These are phyloP conservation scores for Podospora sp. DNA, from an alignment of 495 filamentous ascomycete genomes.

Conservation along the genomic window DNA sequence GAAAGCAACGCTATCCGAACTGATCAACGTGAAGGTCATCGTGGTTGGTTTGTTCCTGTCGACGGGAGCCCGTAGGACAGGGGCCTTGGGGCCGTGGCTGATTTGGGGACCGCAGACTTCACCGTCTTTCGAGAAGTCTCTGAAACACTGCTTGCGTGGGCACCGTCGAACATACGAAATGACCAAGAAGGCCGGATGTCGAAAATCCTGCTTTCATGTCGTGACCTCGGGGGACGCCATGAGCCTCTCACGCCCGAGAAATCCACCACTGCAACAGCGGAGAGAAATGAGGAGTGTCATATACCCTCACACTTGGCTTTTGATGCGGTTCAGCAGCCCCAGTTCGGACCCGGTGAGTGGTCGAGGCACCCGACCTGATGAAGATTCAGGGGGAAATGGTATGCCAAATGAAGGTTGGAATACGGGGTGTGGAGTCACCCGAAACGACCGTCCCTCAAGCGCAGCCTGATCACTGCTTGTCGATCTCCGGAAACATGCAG, in stretches of 20 bases:
- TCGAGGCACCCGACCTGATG: neutral
- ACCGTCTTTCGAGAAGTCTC: slow-evolving; percentile 17
- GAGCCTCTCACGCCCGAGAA: neutral
- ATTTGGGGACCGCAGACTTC: slow-evolving; percentile 7
- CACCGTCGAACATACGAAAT: slow-evolving; percentile 13
- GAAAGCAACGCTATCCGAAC: neutral
- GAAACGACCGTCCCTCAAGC: neutral
- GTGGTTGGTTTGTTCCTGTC: neutral
- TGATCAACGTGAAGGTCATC: neutral
- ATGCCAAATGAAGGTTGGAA: neutral
- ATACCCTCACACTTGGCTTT: neutral
- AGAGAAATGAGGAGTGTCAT: slow-evolving; percentile 14
- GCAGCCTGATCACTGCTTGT: neutral
- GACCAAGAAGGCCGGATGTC: neutral
- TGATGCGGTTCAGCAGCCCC: neutral
- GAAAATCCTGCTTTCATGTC: slow-evolving; percentile 14
- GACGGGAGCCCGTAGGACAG: neutral
- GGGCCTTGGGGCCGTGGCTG: slow-evolving; percentile 5
- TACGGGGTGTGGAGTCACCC: neutral
- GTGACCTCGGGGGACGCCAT: neutral
- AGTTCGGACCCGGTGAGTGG: slow-evolving; percentile 8
- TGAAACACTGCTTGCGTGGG: slow-evolving; percentile 16
- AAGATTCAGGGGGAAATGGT: neutral
- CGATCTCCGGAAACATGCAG: neutral
- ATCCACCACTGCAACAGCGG: neutral